Conservation (phyloP, 352 stramenopile genomes). For the Globisporangium echinulatum region DNA sequence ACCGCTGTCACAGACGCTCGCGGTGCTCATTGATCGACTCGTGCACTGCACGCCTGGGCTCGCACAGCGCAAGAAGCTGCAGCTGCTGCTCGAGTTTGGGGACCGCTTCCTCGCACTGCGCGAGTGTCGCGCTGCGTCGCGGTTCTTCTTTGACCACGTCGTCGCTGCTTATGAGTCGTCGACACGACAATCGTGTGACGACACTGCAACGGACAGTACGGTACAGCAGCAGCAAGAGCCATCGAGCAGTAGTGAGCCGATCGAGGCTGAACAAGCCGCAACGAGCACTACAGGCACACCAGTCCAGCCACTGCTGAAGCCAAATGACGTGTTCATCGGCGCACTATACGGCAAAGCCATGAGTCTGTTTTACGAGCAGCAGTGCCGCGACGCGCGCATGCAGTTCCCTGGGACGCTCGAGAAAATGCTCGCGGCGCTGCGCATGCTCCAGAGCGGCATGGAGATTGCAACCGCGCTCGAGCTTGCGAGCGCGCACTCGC, state of each 20-base stretch:
- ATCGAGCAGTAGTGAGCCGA: not conserved
- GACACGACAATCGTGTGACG: no score
- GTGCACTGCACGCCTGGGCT: constrained; percentile 29
- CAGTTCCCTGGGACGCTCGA: constrained; percentile 42
- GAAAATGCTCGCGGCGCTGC: constrained; percentile 31
- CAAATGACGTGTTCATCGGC: constrained; percentile 28
- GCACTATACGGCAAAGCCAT: constrained; percentile 38
- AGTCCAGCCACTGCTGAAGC: constrained; percentile 5
- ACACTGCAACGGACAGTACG: not conserved
- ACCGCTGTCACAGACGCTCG: constrained; percentile 30
- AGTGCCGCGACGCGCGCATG: constrained; percentile 27
- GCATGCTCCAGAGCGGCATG: constrained; percentile 36
- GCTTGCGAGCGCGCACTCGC: constrained; percentile 15
- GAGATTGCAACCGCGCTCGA: constrained; percentile 34
- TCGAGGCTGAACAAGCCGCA: not conserved
- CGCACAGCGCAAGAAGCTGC: constrained; percentile 22
- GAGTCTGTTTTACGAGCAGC: constrained; percentile 32
- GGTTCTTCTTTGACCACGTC: constrained; percentile 43
- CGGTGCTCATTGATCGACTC: constrained; percentile 25
- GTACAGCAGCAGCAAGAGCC: not conserved
- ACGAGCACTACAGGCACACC: not conserved
- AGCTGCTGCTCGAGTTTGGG: constrained; percentile 37
- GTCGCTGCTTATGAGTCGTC: constrained; percentile 8
- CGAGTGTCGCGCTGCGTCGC: constrained; percentile 40
- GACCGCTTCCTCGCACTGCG: constrained; percentile 38